Evolutionary conservation across 306 rosid species (phyloP).

Genomic region (Trifolium pratense): DNA sequence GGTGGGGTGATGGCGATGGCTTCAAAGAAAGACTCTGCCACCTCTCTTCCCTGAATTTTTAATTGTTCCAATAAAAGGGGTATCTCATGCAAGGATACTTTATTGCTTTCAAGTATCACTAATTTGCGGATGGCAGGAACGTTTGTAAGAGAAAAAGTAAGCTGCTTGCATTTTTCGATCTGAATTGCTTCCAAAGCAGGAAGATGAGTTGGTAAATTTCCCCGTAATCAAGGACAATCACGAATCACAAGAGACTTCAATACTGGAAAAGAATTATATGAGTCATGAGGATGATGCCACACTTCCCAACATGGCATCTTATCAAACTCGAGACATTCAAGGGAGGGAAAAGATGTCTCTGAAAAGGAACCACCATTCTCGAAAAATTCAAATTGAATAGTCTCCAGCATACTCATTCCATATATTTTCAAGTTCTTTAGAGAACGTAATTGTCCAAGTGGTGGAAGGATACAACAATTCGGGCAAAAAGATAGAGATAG

Average conservation of each 20-base stretch:
- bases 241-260: background rate
- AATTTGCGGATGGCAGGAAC: background rate
- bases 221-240: background rate
- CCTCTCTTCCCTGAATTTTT: background rate
- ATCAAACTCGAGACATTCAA: background rate
- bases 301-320: background rate
- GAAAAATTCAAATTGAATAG: background rate
- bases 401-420: background rate
- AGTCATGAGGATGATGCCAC: background rate
- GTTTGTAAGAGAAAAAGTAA: background rate
- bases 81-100: background rate
- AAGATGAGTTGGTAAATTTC: slow-evolving; percentile 9
- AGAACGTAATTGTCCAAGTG: background rate
- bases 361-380: background rate
- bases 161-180: background rate
- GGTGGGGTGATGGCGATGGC: background rate
- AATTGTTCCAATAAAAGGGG: background rate
- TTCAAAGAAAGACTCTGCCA: background rate
- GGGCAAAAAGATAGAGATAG: fast-evolving
- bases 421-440: fast-evolving
- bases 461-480: slow-evolving; percentile 7
- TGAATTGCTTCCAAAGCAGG: background rate
- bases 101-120: background rate
- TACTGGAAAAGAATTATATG: background rate
- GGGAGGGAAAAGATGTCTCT: background rate